A percentile compares a stretch with the other conserved stretches of the same genome.
These are phyloP conservation scores for Wickerhamiella lipophila DNA, from an alignment of 805 yeast species.

Conservation along the genomic window DNA sequence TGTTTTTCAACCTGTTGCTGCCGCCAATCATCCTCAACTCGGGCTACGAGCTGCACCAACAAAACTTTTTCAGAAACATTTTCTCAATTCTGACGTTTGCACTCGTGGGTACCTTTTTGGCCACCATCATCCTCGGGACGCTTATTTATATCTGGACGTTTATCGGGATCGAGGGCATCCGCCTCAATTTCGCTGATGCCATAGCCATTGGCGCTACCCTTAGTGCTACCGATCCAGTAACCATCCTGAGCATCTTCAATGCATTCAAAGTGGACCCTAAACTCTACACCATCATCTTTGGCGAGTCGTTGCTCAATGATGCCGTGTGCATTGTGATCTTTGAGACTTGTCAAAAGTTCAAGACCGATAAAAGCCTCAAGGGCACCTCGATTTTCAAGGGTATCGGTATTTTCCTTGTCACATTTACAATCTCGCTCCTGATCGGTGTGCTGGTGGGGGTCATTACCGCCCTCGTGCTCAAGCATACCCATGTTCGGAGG, in stretches of 20 bases:
- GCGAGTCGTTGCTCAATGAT: constrained; percentile 89
- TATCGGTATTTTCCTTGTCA: constrained; percentile 82
- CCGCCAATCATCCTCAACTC: constrained; percentile 96
- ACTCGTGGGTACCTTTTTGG: constrained; percentile 89
- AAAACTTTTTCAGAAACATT: constrained; percentile 83
- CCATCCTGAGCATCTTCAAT: constrained; percentile 88
- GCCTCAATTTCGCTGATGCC: constrained; percentile 91
- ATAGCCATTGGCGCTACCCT: constrained; percentile 94
- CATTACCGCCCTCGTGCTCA: constrained; percentile 74
- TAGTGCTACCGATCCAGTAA: constrained; percentile 97
- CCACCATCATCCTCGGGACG: constrained; percentile 82
- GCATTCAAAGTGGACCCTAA: constrained; percentile 98
- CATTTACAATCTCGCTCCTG: constrained; percentile 77
- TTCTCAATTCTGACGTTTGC: constrained; percentile 89
- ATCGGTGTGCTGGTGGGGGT: constrained; percentile 86
- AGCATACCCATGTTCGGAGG: constrained; percentile 84
- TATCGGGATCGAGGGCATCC: constrained; percentile 76
- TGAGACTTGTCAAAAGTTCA: constrained; percentile 94
- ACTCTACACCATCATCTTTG: constrained; percentile 90
- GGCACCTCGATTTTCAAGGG: constrained; percentile 61
- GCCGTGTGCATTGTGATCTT: constrained; percentile 98
- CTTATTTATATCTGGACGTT: constrained; percentile 83
- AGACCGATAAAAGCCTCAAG: constrained; percentile 45
- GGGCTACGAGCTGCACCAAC: constrained; percentile 93
- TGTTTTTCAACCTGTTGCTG: constrained; percentile 81